Conservation (phyloP, 495 filamentous ascomycete genomes). For the Lasiosphaeria ovina region DNA sequence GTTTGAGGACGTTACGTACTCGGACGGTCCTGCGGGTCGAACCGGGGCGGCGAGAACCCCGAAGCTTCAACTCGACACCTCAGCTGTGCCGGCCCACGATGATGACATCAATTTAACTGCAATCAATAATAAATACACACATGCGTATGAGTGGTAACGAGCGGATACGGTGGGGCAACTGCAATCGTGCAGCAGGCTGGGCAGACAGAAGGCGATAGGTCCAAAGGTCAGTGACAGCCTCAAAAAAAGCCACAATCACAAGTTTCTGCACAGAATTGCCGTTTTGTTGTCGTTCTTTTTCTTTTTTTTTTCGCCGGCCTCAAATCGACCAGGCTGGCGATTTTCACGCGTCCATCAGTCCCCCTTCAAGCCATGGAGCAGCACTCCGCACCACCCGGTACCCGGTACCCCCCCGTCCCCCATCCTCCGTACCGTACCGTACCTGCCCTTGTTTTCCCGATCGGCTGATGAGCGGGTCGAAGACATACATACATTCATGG, state of each 20-base stretch:
- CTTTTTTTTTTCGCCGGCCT: constrained; percentile 6
- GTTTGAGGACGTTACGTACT: constrained; percentile 3
- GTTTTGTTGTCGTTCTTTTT: constrained; percentile 6
- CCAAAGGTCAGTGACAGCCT: constrained; percentile 30
- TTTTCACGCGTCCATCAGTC: neutral
- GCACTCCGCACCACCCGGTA: neutral
- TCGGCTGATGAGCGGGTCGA: too few relatives aligned
- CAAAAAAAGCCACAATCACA: constrained; percentile 26
- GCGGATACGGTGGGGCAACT: constrained; percentile 11
- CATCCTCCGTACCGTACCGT: too few relatives aligned
- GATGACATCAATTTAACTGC: constrained; percentile 31
- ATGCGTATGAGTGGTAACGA: constrained; percentile 5
- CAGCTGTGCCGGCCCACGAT: constrained; percentile 20
- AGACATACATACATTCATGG: too few relatives aligned
- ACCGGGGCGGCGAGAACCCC: constrained; percentile 9
- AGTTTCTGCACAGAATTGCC: neutral
- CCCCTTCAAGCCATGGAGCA: neutral
- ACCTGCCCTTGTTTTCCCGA: too few relatives aligned
- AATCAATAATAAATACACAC: constrained; percentile 26
- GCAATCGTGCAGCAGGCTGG: constrained; percentile 4
- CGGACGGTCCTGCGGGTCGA: constrained; percentile 8
- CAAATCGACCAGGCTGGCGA: constrained; percentile 13
- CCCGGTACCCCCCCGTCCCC: too few relatives aligned
- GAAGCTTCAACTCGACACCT: constrained; percentile 7
- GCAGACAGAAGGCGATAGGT: constrained; percentile 1